Percentiles rank a stretch among this genome's conserved stretches.
Conservation (phyloP, 306 rosid genomes). For the Senna siamea region DNA sequence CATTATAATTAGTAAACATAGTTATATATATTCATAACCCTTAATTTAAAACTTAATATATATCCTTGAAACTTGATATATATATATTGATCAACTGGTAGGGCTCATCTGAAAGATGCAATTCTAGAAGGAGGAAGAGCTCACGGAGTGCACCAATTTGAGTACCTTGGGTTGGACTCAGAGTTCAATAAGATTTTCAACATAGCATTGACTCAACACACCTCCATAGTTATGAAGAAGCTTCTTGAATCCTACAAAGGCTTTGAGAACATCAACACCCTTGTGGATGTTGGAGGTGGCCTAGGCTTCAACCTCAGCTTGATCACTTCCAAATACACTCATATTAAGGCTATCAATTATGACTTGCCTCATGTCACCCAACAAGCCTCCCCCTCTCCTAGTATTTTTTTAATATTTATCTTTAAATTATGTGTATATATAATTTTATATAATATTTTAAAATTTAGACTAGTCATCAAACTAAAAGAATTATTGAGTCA, state of each 20-base stretch:
- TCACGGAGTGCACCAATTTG: conserved; percentile 46
- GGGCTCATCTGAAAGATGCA: conserved; percentile 51
- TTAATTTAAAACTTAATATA: no score
- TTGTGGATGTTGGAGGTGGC: conserved; percentile 75
- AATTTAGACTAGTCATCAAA: no score
- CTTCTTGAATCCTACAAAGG: conserved; percentile 53
- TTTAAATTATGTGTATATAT: no score
- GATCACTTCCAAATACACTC: conserved; percentile 59
- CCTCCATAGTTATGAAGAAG: conserved; percentile 45
- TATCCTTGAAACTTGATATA: no score
- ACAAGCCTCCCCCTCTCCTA: conserved; percentile 56
- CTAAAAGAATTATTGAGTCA: no score
- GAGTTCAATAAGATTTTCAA: conserved; percentile 55
- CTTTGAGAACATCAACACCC: conserved; percentile 42
- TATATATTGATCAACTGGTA: conserved; percentile 12
- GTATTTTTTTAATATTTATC: conserved; percentile 29
- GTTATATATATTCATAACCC: no score
- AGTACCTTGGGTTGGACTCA: conserved; percentile 41
- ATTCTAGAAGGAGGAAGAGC: conserved; percentile 53
- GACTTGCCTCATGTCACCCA: conserved; percentile 58
- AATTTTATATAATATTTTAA: no score
- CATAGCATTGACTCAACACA: conserved; percentile 51
- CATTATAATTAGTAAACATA: no score
- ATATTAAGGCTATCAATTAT: conserved; percentile 45
- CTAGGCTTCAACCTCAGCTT: conserved; percentile 50